These are phyloP conservation scores for Cenchrus purpureus DNA, from an alignment of 176 grass and related monocot species.

Conservation along the genomic window DNA sequence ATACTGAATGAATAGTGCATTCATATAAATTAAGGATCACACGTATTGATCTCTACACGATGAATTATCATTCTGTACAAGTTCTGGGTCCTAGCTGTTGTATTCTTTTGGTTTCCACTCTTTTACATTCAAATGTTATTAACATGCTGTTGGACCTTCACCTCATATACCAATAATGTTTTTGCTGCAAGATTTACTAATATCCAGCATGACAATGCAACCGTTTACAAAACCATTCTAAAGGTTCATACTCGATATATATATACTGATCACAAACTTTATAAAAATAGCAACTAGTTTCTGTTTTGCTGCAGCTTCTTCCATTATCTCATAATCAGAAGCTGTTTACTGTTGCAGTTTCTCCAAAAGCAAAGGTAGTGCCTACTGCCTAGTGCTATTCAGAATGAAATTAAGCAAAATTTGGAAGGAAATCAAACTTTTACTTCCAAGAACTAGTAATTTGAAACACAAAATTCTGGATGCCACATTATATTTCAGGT, in stretches of 20 bases:
- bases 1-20: background rate
- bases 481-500: slow-evolving; percentile 1
- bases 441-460: slow-evolving; percentile 35
- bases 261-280: no score
- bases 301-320: background rate
- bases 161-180: background rate
- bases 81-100: background rate
- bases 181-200: background rate
- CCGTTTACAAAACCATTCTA: background rate
- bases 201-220: background rate
- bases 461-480: background rate
- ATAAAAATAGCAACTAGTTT: background rate
- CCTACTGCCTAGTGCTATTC: no score
- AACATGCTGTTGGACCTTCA: background rate
- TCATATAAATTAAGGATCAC: background rate
- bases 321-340: background rate
- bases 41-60: no score
- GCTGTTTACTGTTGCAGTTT: background rate
- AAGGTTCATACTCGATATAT: background rate
- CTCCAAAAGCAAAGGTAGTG: no score
- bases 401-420: background rate
- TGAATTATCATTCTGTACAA: background rate
- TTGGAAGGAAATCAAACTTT: background rate
- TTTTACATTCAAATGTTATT: background rate
- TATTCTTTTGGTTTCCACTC: background rate